Percentiles rank a stretch among this genome's conserved stretches.
These are phyloP conservation scores for Starmerella powellii DNA, from an alignment of 805 yeast species.

Conservation along the genomic window DNA sequence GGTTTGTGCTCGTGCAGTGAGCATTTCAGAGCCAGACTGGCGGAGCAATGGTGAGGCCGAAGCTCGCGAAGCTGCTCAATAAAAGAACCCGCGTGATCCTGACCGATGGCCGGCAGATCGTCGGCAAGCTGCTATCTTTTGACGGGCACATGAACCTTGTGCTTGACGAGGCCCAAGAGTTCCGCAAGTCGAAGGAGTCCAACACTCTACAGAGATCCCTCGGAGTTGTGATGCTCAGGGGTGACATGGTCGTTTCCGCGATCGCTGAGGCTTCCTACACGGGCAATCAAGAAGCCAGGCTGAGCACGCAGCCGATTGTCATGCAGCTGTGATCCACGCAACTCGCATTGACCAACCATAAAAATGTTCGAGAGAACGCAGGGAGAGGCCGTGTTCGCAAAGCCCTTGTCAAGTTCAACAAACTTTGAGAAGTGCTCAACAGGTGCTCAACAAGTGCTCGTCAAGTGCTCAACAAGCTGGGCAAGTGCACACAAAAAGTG, in stretches of 20 bases:
- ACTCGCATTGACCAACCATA: neutral
- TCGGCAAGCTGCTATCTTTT: slow-evolving; percentile 75
- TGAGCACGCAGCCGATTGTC: slow-evolving; percentile 9
- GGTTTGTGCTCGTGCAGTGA: too few relatives aligned
- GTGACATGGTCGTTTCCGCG: slow-evolving; percentile 70
- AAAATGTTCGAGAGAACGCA: too few relatives aligned
- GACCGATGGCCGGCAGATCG: slow-evolving; percentile 62
- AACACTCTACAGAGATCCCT: slow-evolving; percentile 53
- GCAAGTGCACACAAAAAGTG: too few relatives aligned
- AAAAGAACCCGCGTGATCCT: slow-evolving; percentile 63
- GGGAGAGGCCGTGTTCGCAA: too few relatives aligned
- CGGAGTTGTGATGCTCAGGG: slow-evolving; percentile 75
- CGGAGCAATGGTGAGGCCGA: slow-evolving; percentile 9
- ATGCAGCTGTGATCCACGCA: slow-evolving; percentile 8
- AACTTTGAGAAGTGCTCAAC: too few relatives aligned
- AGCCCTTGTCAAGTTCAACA: too few relatives aligned
- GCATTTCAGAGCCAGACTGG: too few relatives aligned
- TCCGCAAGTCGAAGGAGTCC: slow-evolving; percentile 57
- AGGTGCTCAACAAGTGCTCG: too few relatives aligned
- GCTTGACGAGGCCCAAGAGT: slow-evolving; percentile 72
- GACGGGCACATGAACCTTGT: slow-evolving; percentile 82
- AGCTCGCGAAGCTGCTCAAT: slow-evolving; percentile 54
- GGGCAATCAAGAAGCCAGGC: neutral
- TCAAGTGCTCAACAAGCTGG: too few relatives aligned
- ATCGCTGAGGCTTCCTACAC: slow-evolving; percentile 50